These are phyloP conservation scores for Pythium dissotocum DNA, from an alignment of 352 stramenopile genomes.

Conservation along the genomic window DNA sequence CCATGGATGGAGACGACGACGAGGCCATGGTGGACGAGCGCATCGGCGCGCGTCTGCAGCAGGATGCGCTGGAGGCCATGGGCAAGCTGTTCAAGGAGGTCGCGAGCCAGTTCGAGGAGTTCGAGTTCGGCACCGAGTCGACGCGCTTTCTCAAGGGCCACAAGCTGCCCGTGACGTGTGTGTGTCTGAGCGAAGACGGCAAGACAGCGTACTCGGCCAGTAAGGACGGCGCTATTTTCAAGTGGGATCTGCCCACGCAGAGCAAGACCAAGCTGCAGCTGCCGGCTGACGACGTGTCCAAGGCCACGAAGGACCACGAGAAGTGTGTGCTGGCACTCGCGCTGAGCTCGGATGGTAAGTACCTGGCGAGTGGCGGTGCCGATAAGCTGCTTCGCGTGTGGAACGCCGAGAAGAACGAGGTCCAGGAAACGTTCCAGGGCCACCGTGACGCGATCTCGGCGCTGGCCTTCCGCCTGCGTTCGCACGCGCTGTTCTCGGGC, in stretches of 20 bases:
- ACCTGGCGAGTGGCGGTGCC: slow-evolving; percentile 85
- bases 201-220: slow-evolving; percentile 88
- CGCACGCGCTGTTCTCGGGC: slow-evolving; percentile 90
- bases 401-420: slow-evolving; percentile 67
- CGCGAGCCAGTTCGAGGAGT: slow-evolving; percentile 68
- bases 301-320: slow-evolving; percentile 74
- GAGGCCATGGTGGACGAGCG: slow-evolving; percentile 61
- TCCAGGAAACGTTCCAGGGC: slow-evolving; percentile 88
- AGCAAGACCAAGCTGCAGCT: slow-evolving; percentile 70
- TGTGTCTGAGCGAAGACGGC: slow-evolving; percentile 89
- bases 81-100: slow-evolving; percentile 90
- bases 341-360: slow-evolving; percentile 91
- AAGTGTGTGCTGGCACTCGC: slow-evolving; percentile 84
- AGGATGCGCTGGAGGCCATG: slow-evolving; percentile 82
- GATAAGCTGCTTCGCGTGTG: slow-evolving; percentile 93
- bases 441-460: slow-evolving; percentile 90
- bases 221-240: slow-evolving; percentile 93
- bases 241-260: slow-evolving; percentile 86
- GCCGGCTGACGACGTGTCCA: slow-evolving; percentile 61
- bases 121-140: slow-evolving; percentile 83
- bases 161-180: slow-evolving; percentile 82
- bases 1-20: slow-evolving; percentile 49
- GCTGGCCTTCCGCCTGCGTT: slow-evolving; percentile 87
- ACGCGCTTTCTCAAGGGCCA: slow-evolving; percentile 77
- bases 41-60: slow-evolving; percentile 75